Base-by-base conservation (phyloP, 495 filamentous ascomycete species). In the Tuber brumale region DNA sequence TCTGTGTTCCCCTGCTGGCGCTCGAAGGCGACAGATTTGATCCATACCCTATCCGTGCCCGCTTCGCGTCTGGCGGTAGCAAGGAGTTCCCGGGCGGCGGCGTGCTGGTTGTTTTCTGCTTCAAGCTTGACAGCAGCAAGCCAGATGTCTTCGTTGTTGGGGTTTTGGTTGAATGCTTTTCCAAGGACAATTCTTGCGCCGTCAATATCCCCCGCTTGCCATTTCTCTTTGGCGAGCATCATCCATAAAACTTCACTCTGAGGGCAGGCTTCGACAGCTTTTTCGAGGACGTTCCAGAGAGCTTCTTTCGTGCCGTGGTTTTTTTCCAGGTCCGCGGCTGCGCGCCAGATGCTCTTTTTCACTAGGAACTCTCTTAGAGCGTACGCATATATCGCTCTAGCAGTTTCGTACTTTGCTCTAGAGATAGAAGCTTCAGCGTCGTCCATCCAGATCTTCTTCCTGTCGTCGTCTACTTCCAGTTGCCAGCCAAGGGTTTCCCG, bases 101-200 rank as follows among this genome's bases (percentile, higher is more conserved):
- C 92, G 46, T 90, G 91, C 76, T 94, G 88, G 23, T 89, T 85
- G 74, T 93, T 94, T 78, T 97, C 93, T 3, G 95, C 93, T 82
- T 99, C 95, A 23, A 98, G 88, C 82, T 97, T 96, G 79, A 98
- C 94, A 51, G 95, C 95, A 3, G 93, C 92, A 61, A 97, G 89
- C 91, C 94, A 98, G 79, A 99, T 97, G 85, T 97, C 93, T 84
- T 99, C 95, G 85, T 96, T 97, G 84, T 94, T 92, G 0, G 93
- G 92, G 75, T 97, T 95, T 82, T 97, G 93, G 72, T 93, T 90
- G 87, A 98, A 98, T 2, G 95, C 94, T 76, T 89, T 89, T 0
- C 89, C 94, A 14, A 98, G 89, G 7, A 97, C 93, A 71, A 87
- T 86, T 61, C 95, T 89, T 1, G 95, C 94, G 75, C 93, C 94